Evolutionary conservation across 2,329 filamentous ascomycete species (phyloP), one percentile per base, ranked within the genome.

Genomic region (Fusarium coicis): DNA sequence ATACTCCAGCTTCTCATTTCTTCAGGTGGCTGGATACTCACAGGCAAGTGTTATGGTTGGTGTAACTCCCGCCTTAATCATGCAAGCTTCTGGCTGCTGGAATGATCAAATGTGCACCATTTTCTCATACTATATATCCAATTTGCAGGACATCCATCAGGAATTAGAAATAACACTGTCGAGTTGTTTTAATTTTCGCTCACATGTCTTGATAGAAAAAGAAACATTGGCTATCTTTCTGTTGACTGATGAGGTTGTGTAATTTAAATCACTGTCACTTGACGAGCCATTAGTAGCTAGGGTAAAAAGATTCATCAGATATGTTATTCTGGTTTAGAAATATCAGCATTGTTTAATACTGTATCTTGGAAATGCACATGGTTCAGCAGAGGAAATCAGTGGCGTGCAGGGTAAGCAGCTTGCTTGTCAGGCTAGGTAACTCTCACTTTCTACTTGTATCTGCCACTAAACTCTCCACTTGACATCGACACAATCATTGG

Each of bases 381-480:
- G 19, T 23, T 52, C 9, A 34, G 12, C 19, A 18, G 14, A 28
- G 19, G 19, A 18, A 54, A 42, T 18, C 26, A 40, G 26, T 39
- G 15, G 26, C 32, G 43, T 68, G 16, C 36, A 68, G 57, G 66
- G 65, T 69, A 68, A 46, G 12, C 21, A 37, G 14, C n/a, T 55
- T 47, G 16, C 21, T 9, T 36, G 34, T 36, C 34, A 23, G 28
- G 21, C 23, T 34, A 19, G 8, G 28, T 32, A 19, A 39, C 39
- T 49, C 46, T 21, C 15, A 32, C 32, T 21, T 50, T 37, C n/a
- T 59, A 52, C 30, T 34, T 46, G 21, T 7, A 69, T 12, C 50
- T 52, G 53, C 32, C 43, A 34, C 66, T 55, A 56, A 68, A 28
- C 50, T 54, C 72, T 67, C 72, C 72, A 74, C 72, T 46, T 63